Conservation (phyloP, 176 grass and related monocot genomes). For the Hordeum vulgare region DNA sequence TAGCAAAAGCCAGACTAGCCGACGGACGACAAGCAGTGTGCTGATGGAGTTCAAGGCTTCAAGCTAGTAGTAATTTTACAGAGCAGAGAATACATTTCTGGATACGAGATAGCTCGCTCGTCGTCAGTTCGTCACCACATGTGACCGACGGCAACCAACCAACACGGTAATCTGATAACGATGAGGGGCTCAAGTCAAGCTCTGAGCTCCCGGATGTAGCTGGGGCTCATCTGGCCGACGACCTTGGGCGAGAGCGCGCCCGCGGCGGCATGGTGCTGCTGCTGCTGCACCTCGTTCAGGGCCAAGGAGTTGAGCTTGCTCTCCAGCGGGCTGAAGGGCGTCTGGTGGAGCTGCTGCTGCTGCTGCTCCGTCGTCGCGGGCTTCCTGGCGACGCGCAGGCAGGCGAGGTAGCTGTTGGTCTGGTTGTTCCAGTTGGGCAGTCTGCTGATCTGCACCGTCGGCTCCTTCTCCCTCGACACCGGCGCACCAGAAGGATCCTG, state of each 20-base stretch:
- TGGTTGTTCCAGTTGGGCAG: slow-evolving; percentile 70
- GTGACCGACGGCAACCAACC: not conserved
- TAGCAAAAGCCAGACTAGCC: not conserved
- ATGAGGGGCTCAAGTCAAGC: slow-evolving; percentile 1
- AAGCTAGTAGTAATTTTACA: not conserved
- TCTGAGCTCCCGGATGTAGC: slow-evolving; percentile 40
- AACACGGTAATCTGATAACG: no score
- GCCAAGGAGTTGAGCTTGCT: slow-evolving; percentile 53
- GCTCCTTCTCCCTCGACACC: slow-evolving; percentile 65
- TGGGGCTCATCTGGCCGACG: slow-evolving; percentile 33
- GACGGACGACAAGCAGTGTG: no score
- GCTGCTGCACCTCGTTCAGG: slow-evolving; percentile 5
- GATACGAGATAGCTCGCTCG: not conserved
- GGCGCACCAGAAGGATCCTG: slow-evolving; percentile 81
- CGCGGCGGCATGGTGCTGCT: not conserved
- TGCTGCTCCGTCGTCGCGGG: not conserved
- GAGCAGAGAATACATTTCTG: not conserved
- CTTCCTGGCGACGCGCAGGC: slow-evolving; percentile 56
- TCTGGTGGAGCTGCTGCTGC: slow-evolving; percentile 28
- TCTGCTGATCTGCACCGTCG: slow-evolving; percentile 40
- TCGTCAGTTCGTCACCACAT: not conserved
- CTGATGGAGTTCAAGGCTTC: not conserved
- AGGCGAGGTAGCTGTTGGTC: slow-evolving; percentile 51
- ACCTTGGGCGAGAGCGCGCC: slow-evolving; percentile 15
- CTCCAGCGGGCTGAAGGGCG: slow-evolving; percentile 69